Percentiles rank a stretch among this genome's conserved stretches.
phyloP scores from a whole-genome alignment of 2,329 filamentous ascomycete genomes.

The Penicillium hordei region DNA sequence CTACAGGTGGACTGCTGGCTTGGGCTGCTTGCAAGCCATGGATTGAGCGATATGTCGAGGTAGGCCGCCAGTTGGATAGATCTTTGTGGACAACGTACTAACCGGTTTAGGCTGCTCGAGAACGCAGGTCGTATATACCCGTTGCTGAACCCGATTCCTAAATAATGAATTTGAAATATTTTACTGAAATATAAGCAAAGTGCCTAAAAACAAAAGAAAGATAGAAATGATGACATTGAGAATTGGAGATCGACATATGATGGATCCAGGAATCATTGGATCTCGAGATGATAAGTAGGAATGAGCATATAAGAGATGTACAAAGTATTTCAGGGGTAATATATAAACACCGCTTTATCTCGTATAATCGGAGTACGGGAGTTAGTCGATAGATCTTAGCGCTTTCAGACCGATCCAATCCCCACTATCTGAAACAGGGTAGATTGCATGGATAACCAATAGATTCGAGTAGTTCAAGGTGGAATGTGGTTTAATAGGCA shows the following conservation, averaged over 20 bases:
- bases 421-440: background rate
- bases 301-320: no score
- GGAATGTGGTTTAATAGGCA: background rate
- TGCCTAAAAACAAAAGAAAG: no score
- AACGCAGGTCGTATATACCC: conserved; percentile 54
- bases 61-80: conserved; percentile 29
- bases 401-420: background rate
- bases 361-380: no score
- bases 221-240: background rate
- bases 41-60: conserved; percentile 57
- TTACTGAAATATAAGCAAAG: background rate
- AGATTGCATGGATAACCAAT: background rate
- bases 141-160: conserved; percentile 38
- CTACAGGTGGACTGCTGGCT: conserved; percentile 59
- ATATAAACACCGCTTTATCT: background rate
- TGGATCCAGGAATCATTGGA: background rate
- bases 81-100: conserved; percentile 2
- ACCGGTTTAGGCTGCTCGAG: conserved; percentile 43
- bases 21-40: conserved; percentile 63
- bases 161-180: background rate
- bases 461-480: background rate
- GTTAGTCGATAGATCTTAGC: background rate
- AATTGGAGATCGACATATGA: background rate
- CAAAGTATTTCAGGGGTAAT: background rate
- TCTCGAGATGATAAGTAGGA: no score